Conservation (phyloP, 495 filamentous ascomycete genomes). For the Hyaloscypha hepaticicola region DNA sequence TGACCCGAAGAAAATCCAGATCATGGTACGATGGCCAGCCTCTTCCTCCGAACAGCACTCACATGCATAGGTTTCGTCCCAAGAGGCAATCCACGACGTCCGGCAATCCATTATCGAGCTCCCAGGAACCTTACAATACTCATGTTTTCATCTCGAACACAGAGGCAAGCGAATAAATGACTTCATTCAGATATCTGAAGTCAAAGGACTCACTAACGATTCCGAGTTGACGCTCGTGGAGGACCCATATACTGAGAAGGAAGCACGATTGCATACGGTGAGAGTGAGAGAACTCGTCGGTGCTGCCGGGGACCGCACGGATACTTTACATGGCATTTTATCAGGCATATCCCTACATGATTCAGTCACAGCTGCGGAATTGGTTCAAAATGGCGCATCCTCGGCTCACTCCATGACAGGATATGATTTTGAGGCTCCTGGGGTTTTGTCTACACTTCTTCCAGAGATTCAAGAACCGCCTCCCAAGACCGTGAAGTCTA, state of each 20-base stretch:
- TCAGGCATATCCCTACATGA: constrained; percentile 90
- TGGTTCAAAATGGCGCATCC: constrained; percentile 40
- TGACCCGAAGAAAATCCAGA: constrained; percentile 72
- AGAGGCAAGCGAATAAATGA: constrained; percentile 87
- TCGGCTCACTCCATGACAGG: constrained; percentile 56
- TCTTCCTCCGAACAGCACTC: constrained; percentile 5
- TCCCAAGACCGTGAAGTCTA: constrained; percentile 85
- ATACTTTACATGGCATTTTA: constrained; percentile 81
- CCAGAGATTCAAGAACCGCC: constrained; percentile 60
- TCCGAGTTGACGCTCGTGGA: constrained; percentile 81
- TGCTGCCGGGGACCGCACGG: constrained; percentile 82
- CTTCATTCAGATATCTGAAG: constrained; percentile 89
- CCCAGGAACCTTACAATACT: constrained; percentile 92
- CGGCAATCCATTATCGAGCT: constrained; percentile 94
- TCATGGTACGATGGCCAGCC: constrained; percentile 64
- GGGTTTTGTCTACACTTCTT: constrained; percentile 67
- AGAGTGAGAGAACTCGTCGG: constrained; percentile 90
- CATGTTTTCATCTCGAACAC: constrained; percentile 96
- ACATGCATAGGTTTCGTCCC: constrained; percentile 70
- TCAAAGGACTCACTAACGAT: constrained; percentile 70
- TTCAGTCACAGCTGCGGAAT: constrained; percentile 54
- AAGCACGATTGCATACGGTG: constrained; percentile 91
- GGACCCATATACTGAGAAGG: constrained; percentile 98
- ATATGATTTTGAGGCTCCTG: constrained; percentile 73
- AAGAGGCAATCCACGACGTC: constrained; percentile 97